These are phyloP conservation scores for Amylostereum chailletii DNA, from an alignment of 1,284 basidiomycete genomes.

Conservation along the genomic window DNA sequence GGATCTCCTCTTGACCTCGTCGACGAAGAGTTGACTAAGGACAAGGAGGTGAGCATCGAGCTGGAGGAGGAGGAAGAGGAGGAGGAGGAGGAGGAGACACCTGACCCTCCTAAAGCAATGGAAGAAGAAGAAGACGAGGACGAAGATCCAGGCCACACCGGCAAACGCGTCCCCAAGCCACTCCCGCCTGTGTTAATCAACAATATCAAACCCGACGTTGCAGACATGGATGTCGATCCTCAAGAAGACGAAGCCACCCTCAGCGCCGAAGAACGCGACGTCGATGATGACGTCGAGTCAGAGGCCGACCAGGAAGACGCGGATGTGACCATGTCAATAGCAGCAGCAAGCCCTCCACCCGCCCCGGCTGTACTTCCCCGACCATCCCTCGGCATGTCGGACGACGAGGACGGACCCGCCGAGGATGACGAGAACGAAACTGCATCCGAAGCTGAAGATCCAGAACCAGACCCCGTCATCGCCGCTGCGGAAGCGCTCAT, in stretches of 20 bases:
- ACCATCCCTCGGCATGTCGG: constrained; percentile 15
- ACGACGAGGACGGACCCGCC: constrained; percentile 21
- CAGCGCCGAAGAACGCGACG: constrained; percentile 9
- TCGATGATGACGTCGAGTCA: constrained; percentile 19
- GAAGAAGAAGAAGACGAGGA: constrained; percentile 52
- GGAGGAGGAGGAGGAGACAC: constrained; percentile 37
- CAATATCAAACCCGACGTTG: constrained; percentile 8
- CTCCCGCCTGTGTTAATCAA: no score
- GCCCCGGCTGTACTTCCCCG: no score
- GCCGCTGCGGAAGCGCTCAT: constrained; percentile 4
- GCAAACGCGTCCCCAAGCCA: no score
- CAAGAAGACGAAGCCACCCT: constrained; percentile 14
- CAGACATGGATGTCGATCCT: constrained; percentile 16
- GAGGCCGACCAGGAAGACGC: constrained; percentile 16
- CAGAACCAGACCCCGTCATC: constrained; percentile 9
- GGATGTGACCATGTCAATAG: constrained; percentile 8
- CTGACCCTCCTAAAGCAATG: constrained; percentile 46
- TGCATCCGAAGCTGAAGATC: constrained; percentile 20
- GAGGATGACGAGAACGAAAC: constrained; percentile 24
- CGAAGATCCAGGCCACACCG: constrained; percentile 13
- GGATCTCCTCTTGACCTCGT: no score
- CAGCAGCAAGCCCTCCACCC: no score
- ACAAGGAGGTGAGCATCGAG: constrained; percentile 12
- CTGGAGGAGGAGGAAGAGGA: constrained; percentile 31
- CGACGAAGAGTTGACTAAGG: constrained; percentile 9